A percentile compares a stretch with the other conserved stretches of the same genome.
phyloP scores from a whole-genome alignment of 192 early-diverging fungal species.

The Cetraspora pellucida region DNA sequence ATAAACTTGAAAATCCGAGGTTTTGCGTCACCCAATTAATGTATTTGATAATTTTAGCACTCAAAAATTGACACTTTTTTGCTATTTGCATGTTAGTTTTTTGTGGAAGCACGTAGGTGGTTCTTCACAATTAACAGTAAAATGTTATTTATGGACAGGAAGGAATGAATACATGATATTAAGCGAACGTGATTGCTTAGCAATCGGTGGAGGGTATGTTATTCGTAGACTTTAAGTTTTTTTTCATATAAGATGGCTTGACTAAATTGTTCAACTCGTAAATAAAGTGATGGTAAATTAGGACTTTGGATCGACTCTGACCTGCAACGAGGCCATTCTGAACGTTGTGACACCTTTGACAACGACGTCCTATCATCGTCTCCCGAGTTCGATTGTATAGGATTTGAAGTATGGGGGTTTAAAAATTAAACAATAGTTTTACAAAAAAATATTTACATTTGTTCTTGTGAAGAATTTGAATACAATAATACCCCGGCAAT shows the following conservation, averaged over 20 bases:
- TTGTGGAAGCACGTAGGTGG: constrained; percentile 62
- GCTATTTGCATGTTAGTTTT: constrained; percentile 52
- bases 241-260: neutral
- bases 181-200: constrained; percentile 72
- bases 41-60: too few species aligned
- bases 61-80: neutral
- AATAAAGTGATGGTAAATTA: constrained; percentile 64
- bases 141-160: constrained; percentile 72
- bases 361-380: constrained; percentile 64
- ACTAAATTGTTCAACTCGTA: neutral
- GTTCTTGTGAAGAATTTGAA: too few species aligned
- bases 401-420: constrained; percentile 34
- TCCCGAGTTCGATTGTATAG: constrained; percentile 23
- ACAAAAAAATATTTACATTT: too few species aligned
- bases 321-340: constrained; percentile 68
- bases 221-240: neutral
- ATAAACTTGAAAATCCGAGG: too few species aligned
- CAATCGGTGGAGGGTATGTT: constrained; percentile 72
- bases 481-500: too few species aligned
- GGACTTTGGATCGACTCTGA: constrained; percentile 77
- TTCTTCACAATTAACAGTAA: constrained; percentile 15
- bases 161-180: constrained; percentile 81
- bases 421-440: constrained; percentile 10
- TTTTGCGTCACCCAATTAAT: too few species aligned
- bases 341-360: constrained; percentile 72